Conservation (phyloP, 495 filamentous ascomycete species). For the Podospora tetraspora region DNA sequence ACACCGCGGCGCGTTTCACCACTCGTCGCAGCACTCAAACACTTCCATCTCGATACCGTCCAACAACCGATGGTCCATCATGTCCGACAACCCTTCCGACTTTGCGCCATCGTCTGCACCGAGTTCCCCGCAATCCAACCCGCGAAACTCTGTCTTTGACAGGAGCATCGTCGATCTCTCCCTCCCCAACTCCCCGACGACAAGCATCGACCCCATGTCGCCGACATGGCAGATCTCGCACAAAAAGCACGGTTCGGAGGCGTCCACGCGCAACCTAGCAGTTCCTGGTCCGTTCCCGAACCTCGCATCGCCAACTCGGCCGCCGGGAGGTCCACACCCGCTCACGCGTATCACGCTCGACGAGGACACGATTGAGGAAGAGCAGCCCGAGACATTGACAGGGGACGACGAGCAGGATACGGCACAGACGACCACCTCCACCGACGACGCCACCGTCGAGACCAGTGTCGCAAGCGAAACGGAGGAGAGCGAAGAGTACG, state of each 20-base stretch:
- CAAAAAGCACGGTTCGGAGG: slow-evolving; percentile 49
- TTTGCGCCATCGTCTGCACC: slow-evolving; percentile 65
- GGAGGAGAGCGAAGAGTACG: slow-evolving; percentile 19
- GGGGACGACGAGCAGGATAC: slow-evolving; percentile 21
- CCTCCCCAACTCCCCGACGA: slow-evolving; percentile 71
- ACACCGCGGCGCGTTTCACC: slow-evolving; percentile 10
- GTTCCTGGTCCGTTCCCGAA: slow-evolving; percentile 22
- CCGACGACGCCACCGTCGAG: slow-evolving; percentile 20
- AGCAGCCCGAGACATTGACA: slow-evolving; percentile 12
- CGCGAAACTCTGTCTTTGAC: slow-evolving; percentile 75
- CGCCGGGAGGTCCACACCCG: slow-evolving; percentile 11
- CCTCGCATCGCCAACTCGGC: slow-evolving; percentile 10
- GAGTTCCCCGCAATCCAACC: slow-evolving; percentile 72
- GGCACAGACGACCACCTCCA: slow-evolving; percentile 6
- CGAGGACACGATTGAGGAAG: not conserved
- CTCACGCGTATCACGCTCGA: slow-evolving; percentile 11
- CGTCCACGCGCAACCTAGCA: slow-evolving; percentile 45
- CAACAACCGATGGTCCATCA: slow-evolving; percentile 59
- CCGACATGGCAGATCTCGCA: slow-evolving; percentile 48
- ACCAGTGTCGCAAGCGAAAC: slow-evolving; percentile 10
- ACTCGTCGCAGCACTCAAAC: slow-evolving; percentile 40
- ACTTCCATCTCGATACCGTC: slow-evolving; percentile 47
- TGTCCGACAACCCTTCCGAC: slow-evolving; percentile 58
- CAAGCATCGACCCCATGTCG: slow-evolving; percentile 56
- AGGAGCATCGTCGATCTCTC: slow-evolving; percentile 52